These are phyloP conservation scores for Kalaharituber pfeilii DNA, from an alignment of 2,329 filamentous ascomycete species.

Conservation along the genomic window DNA sequence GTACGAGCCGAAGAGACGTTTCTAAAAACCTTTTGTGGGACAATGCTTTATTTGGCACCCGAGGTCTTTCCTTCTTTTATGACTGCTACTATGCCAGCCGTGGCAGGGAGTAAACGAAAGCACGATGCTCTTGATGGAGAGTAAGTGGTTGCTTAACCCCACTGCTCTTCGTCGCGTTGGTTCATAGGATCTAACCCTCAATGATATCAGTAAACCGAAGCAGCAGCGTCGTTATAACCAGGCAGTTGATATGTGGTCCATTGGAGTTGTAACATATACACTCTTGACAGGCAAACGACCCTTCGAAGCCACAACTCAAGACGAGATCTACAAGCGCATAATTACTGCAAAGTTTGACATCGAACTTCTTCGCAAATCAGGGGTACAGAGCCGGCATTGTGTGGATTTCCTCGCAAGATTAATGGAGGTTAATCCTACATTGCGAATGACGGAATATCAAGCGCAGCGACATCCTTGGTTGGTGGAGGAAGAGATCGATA, in stretches of 20 bases:
- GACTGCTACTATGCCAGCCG: conserved; percentile 54
- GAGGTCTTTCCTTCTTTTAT: conserved; percentile 71
- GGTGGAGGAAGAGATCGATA: conserved; percentile 10
- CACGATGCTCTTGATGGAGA: conserved; percentile 14
- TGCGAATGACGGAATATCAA: conserved; percentile 21
- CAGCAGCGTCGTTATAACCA: conserved; percentile 53
- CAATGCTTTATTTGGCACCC: conserved; percentile 83
- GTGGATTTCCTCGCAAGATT: conserved; percentile 20
- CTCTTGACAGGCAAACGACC: conserved; percentile 64
- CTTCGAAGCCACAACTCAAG: conserved; percentile 29
- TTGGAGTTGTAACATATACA: conserved; percentile 82
- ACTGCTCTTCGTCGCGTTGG: background rate
- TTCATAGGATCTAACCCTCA: background rate
- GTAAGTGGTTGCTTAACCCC: conserved; percentile 1
- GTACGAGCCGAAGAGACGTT: conserved; percentile 82
- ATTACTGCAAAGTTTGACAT: conserved; percentile 16
- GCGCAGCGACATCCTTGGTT: conserved; percentile 21
- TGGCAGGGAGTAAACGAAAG: conserved; percentile 36
- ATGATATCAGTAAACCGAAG: conserved; percentile 42
- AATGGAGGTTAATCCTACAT: conserved; percentile 19
- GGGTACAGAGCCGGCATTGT: conserved; percentile 13
- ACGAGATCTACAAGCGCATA: conserved; percentile 20
- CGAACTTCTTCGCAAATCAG: conserved; percentile 9
- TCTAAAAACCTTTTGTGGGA: conserved; percentile 90
- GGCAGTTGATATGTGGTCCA: conserved; percentile 89